phyloP scores from a whole-genome alignment of 148 eudicot genomes.

The Arctostaphylos glauca region DNA sequence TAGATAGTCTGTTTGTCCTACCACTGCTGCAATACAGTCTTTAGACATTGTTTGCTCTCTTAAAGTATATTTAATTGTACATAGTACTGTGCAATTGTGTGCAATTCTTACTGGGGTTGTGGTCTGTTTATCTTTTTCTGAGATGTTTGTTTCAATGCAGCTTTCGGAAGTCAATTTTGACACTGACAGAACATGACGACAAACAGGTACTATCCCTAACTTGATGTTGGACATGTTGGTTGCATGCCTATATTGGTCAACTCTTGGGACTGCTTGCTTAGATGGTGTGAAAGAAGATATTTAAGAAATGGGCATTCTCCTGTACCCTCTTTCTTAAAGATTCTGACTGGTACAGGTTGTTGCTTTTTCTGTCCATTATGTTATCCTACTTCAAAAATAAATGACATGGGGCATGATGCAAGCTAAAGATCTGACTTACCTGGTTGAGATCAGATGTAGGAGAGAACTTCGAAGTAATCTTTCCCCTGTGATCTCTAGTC shows the following conservation, averaged over 20 bases:
- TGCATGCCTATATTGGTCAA: conserved; percentile 1
- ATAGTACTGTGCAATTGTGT: neutral
- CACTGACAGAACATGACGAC: conserved; percentile 74
- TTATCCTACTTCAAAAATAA: neutral
- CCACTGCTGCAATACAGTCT: neutral
- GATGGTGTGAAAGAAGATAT: neutral
- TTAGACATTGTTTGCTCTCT: neutral
- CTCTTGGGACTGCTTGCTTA: conserved; percentile 2
- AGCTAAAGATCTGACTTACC: neutral
- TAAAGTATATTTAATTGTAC: neutral
- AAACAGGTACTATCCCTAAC: conserved; percentile 52
- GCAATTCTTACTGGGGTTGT: neutral
- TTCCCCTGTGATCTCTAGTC: neutral
- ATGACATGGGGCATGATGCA: neutral
- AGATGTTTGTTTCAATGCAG: conserved; percentile 45
- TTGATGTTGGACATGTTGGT: neutral
- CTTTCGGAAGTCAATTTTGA: conserved; percentile 73
- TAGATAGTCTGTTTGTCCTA: neutral
- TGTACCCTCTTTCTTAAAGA: neutral
- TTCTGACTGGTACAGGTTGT: neutral
- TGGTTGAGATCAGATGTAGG: neutral
- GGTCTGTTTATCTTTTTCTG: conserved; percentile 11
- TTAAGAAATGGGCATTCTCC: neutral
- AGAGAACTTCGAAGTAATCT: neutral
- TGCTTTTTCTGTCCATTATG: neutral